Evolutionary conservation across 2,329 filamentous ascomycete genomes (phyloP), one percentile per base, ranked within the genome.

Genomic region (Trichophyton mentagrophytes): DNA sequence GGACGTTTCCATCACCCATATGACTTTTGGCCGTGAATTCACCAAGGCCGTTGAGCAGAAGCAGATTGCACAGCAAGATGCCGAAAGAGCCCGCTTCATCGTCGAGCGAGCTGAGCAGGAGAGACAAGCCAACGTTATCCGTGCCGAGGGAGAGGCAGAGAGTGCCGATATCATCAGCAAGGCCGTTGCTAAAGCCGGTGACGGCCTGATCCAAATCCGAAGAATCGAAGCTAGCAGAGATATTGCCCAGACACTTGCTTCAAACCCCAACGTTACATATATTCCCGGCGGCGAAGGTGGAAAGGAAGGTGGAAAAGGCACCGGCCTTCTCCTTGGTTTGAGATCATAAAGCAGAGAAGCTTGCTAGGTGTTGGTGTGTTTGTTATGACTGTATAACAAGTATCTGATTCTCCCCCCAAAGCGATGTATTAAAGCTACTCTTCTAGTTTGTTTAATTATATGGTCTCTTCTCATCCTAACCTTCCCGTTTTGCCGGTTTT

Each of bases 21-120:
- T 99, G 93, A 99, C 93, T 59, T 99, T 99, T 74, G 93, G 93
- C 68, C 92, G 92, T 76, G 93, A 99, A 78, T 99, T 99, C 82
- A 99, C 93, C 64, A 89, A 89, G 76, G 93, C 93, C 66, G 93
- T 99, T 70, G 93, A 99, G 80, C 93, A 99, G 84, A 99, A 99
- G 85, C 93, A 99, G 82, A 99, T 99, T 75, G 93, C 93, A 61
- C 93, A 99, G 79, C 93, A 99, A 78, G 93, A 99, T 73, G 93
- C 93, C 65, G 93, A 99, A 82, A 85, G 93, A 66, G 93, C 93
- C 57, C 85, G 93, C 67, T 99, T 99, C 80, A 95, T 99, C 68
- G 93, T 99, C 74, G 93, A 99, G 83, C 90, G 90, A 75, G 93
- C 93, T 63, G 93, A 99, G 83, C 93, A 99, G 80, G 93, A 99